These are phyloP conservation scores for Nothophytophthora sp. DNA, from an alignment of 352 stramenopile genomes.

Conservation along the genomic window DNA sequence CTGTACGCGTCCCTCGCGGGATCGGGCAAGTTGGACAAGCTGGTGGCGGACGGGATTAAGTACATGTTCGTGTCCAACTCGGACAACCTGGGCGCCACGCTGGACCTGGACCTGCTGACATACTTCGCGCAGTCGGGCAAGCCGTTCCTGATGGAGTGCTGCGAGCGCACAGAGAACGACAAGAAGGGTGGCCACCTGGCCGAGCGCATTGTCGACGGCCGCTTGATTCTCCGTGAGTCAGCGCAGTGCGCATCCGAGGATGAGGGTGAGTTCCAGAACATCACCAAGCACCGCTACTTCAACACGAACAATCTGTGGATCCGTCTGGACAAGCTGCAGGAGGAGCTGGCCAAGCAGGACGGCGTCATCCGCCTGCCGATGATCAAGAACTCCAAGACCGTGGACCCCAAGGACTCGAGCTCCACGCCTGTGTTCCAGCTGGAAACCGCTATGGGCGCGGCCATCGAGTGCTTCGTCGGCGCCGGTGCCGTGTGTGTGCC, in stretches of 20 bases:
- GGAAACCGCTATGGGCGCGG: conserved; percentile 86
- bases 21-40: conserved; percentile 86
- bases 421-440: conserved; percentile 88
- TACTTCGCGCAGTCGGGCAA: conserved; percentile 91
- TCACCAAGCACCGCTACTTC: conserved; percentile 88
- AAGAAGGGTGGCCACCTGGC: conserved; percentile 99
- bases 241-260: conserved; percentile 88
- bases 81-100: conserved; percentile 84
- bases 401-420: conserved; percentile 84
- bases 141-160: conserved; percentile 95
- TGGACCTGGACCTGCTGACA: conserved; percentile 85
- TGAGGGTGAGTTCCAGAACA: conserved; percentile 87
- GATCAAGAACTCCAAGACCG: conserved; percentile 90
- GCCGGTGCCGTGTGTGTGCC: conserved; percentile 88
- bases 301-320: conserved; percentile 93
- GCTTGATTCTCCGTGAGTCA: conserved; percentile 94
- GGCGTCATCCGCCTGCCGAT: conserved; percentile 85
- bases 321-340: conserved; percentile 83
- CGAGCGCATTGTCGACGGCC: conserved; percentile 88
- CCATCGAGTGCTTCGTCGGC: conserved; percentile 88
- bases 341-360: conserved; percentile 77
- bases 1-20: conserved; percentile 84
- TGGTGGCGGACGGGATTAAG: conserved; percentile 83
- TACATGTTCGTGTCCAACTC: conserved; percentile 93
- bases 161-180: conserved; percentile 98